phyloP scores from a whole-genome alignment of 768 basidiomycete genomes.

The Russula foetens region DNA sequence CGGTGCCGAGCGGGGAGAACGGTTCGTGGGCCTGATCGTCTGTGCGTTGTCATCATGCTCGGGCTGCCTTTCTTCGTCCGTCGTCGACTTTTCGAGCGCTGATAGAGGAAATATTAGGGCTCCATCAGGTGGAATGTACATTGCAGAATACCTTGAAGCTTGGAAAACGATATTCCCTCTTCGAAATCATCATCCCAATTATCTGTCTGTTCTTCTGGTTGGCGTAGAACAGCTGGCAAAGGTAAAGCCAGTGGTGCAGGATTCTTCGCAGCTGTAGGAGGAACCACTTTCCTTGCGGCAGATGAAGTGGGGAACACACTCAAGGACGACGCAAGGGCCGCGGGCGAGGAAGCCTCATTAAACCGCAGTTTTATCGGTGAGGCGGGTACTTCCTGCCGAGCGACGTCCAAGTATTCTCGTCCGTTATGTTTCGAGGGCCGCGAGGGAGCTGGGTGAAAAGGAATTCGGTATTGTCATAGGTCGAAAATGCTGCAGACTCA shows the following conservation, averaged over 20 bases:
- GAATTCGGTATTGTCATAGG: not conserved
- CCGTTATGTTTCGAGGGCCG: slow-evolving; percentile 54
- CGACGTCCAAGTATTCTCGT: slow-evolving; percentile 32
- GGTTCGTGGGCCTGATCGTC: slow-evolving; percentile 70
- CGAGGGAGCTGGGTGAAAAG: slow-evolving; percentile 47
- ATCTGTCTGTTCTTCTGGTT: slow-evolving; percentile 82
- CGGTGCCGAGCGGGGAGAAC: slow-evolving; percentile 42
- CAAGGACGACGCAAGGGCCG: slow-evolving; percentile 13
- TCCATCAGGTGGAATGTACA: not conserved
- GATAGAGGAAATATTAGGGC: slow-evolving; percentile 42
- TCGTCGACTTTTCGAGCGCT: slow-evolving; percentile 38
- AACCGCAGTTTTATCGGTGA: slow-evolving; percentile 18
- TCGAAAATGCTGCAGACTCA: slow-evolving; percentile 29
- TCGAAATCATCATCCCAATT: slow-evolving; percentile 99
- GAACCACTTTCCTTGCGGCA: slow-evolving; percentile 15
- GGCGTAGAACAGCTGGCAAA: slow-evolving; percentile 54
- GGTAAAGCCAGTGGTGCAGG: slow-evolving; percentile 35
- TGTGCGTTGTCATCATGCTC: slow-evolving; percentile 31
- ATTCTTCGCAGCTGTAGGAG: slow-evolving; percentile 17
- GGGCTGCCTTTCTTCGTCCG: slow-evolving; percentile 40
- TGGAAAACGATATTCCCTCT: slow-evolving; percentile 82
- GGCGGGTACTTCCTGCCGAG: slow-evolving; percentile 39
- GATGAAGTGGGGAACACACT: slow-evolving; percentile 10
- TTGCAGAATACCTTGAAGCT: slow-evolving; percentile 51
- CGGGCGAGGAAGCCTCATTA: slow-evolving; percentile 5